A percentile compares a stretch with the other conserved stretches of the same genome.
These are phyloP conservation scores for Chimonanthus praecox DNA, from an alignment of 164 flowering plant genomes.

Conservation along the genomic window DNA sequence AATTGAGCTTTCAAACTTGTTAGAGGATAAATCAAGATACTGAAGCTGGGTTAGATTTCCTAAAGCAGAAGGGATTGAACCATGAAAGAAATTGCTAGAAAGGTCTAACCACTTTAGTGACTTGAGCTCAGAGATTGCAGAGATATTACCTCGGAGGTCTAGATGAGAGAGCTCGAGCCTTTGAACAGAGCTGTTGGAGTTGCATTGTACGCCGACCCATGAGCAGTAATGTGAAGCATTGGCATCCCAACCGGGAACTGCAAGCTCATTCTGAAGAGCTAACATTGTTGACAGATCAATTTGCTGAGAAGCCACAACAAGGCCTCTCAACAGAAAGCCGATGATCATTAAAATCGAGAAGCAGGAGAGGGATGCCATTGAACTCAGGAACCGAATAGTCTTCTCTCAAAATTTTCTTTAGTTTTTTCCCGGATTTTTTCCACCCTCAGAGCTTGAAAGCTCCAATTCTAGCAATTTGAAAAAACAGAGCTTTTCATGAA, in stretches of 20 bases:
- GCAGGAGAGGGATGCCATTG: constrained; percentile 27
- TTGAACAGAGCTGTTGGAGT: constrained; percentile 53
- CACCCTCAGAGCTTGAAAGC: not conserved
- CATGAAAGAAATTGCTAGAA: constrained; percentile 63
- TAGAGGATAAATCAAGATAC: constrained; percentile 78
- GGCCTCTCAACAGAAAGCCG: constrained; percentile 31
- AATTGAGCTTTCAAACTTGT: constrained; percentile 54
- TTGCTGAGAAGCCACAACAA: constrained; percentile 41
- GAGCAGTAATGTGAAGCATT: constrained; percentile 58
- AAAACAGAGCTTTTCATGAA: not conserved
- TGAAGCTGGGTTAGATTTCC: constrained; percentile 66
- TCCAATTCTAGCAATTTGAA: no score
- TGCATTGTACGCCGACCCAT: constrained; percentile 69
- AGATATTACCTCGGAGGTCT: constrained; percentile 68
- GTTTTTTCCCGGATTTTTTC: not conserved
- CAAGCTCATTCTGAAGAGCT: constrained; percentile 61
- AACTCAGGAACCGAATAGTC: not conserved
- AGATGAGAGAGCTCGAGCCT: constrained; percentile 59
- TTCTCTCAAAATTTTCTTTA: not conserved
- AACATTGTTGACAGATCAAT: constrained; percentile 48
- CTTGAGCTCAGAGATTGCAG: constrained; percentile 64
- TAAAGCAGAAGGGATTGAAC: constrained; percentile 56
- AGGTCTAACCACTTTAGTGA: constrained; percentile 75
- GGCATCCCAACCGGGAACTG: constrained; percentile 47
- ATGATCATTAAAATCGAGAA: constrained; percentile 23